Base-by-base conservation (phyloP, 305 asterid species). In the Fraxinus albicans region DNA sequence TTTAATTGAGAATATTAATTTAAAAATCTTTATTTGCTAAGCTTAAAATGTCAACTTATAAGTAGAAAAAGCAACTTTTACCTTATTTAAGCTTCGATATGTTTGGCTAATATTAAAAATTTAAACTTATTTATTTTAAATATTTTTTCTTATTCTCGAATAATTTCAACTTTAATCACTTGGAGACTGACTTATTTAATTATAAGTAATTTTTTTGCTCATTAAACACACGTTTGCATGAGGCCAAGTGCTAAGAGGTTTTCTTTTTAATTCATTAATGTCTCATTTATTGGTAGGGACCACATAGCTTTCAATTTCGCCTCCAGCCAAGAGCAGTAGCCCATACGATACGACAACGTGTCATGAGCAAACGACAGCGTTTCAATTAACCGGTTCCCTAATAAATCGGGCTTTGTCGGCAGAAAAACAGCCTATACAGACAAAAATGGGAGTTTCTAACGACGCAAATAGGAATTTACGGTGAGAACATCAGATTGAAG, bases 371-470 rank as follows among this genome's bases (percentile, higher is more conserved):
- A 75, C 63, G 76, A 77, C 79, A 76, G 31, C 44, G 27, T 53
- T 44, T 31, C 77, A 3, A 78, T 36, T 53, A 70, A 80, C 76
- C 81, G 63, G 36, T 44, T 44, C 55, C 19, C 58, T 13, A 47
- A 31, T 19, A 63, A 69, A 31, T 6, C 8, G 33, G 75, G 12
- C 29, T 81, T 70, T 84, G 90, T 87, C 90, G 86, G 88, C 86
- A 82, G 53, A n/a, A 29, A 82, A 47, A 47, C 58, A 47, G 58
- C 58, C 58, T 6, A 47, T 47, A 3, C 7, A 13, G 19, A 47
- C 19, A 13, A 13, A 58, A 34, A 33, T 19, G 23, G 12, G 6
- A n/a, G 50, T 42, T 17, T 21, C 5, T 13, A 17, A 25, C 4
- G 44, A 60, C 31, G n/a, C 2, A 55, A 21, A 77, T 67, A 63